Percentiles rank a stretch among this genome's conserved stretches.
Evolutionary conservation across 805 yeast species (phyloP).

Genomic region (Ogataea polymorpha): DNA sequence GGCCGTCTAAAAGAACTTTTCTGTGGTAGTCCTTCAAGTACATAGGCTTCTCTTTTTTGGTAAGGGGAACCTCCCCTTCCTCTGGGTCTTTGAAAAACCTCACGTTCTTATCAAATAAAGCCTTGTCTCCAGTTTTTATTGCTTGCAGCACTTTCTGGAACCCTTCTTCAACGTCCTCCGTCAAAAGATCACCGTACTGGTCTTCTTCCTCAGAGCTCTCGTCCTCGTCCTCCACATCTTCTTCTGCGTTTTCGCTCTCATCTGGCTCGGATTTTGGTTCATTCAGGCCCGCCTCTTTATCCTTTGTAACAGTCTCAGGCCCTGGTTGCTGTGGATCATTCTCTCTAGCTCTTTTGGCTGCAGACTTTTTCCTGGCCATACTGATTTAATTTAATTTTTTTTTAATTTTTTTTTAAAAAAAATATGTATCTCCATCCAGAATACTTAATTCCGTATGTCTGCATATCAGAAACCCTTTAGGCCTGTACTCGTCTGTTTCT

Average conservation of each 20-base stretch:
- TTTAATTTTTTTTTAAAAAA: neutral
- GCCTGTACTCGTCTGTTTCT: no score
- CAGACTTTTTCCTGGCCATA: conserved; percentile 89
- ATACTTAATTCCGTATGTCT: no score
- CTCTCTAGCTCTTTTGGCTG: conserved; percentile 58
- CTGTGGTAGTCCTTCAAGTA: conserved; percentile 92
- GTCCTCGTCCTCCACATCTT: conserved; percentile 20
- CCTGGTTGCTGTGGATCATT: neutral
- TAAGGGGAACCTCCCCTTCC: conserved; percentile 31
- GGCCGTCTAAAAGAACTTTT: conserved; percentile 70
- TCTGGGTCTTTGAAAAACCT: conserved; percentile 69
- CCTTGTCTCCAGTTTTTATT: conserved; percentile 62
- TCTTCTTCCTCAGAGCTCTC: conserved; percentile 72
- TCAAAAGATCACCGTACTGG: conserved; percentile 82
- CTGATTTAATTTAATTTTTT: neutral
- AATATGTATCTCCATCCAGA: neutral
- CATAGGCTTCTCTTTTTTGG: conserved; percentile 66
- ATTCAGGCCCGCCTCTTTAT: neutral
- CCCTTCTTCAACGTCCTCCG: conserved; percentile 81
- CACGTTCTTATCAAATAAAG: conserved; percentile 62
- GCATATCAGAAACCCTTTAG: no score
- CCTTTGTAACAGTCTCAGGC: conserved; percentile 18
- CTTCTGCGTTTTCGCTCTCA: conserved; percentile 24
- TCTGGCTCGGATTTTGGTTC: conserved; percentile 20
- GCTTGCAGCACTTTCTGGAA: conserved; percentile 70